Percentiles rank a stretch among this genome's conserved stretches.
Conservation (phyloP, 2,329 filamentous ascomycete species). For the Xylaria sp. region DNA sequence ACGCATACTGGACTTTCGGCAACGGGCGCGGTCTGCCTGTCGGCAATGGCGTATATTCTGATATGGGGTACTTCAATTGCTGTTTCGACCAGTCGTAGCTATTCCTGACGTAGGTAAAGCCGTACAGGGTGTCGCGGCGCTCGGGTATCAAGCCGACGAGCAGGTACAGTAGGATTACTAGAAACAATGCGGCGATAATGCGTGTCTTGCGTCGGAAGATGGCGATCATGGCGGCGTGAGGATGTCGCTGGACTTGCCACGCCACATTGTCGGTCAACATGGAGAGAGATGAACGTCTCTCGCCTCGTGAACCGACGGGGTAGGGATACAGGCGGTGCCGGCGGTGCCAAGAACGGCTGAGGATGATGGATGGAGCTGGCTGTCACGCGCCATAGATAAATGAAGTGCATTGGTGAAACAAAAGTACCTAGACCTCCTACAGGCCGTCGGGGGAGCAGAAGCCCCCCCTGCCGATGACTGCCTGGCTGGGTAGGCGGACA, state of each 20-base stretch:
- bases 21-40: conserved; percentile 29
- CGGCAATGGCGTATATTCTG: conserved; percentile 32
- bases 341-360: conserved; percentile 12
- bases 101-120: conserved; percentile 33
- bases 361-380: conserved; percentile 10
- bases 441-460: neutral
- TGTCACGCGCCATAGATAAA: conserved; percentile 4
- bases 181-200: conserved; percentile 20
- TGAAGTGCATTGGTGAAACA: conserved; percentile 23
- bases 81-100: conserved; percentile 38
- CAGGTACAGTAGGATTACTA: conserved; percentile 31
- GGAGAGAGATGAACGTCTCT: conserved; percentile 19
- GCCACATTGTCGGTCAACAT: conserved; percentile 36
- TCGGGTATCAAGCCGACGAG: conserved; percentile 34
- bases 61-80: conserved; percentile 29
- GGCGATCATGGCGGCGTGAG: conserved; percentile 27
- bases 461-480: neutral
- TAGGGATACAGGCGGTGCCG: conserved; percentile 8
- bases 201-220: conserved; percentile 33
- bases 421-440: too few relatives aligned
- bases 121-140: conserved; percentile 28
- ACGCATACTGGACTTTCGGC: conserved; percentile 35
- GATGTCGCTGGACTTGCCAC: conserved; percentile 31
- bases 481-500: neutral
- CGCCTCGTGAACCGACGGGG: conserved; percentile 8